Percentiles rank a stretch among this genome's conserved stretches.
Evolutionary conservation across 2,329 filamentous ascomycete genomes (phyloP).

Genomic region (Colletotrichum chrysophilum): DNA sequence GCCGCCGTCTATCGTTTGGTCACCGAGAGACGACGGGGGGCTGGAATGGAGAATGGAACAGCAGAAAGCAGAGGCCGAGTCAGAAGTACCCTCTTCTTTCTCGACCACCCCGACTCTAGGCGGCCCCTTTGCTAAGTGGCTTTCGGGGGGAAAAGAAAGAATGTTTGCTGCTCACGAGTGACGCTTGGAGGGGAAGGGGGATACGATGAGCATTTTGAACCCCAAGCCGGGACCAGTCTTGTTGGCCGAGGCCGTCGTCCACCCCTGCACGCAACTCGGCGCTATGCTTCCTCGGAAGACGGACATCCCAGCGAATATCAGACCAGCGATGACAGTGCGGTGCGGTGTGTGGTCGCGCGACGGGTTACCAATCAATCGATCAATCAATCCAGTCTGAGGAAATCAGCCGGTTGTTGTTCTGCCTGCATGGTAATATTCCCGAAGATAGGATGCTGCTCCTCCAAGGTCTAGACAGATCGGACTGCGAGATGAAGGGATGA

Average conservation of each 20-base stretch:
- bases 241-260: not conserved
- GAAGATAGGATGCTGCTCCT: not conserved
- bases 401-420: not conserved
- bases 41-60: slow-evolving; percentile 1
- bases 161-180: not conserved
- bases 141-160: slow-evolving; percentile 2
- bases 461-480: not conserved
- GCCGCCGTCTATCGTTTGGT: not conserved
- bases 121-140: slow-evolving; percentile 1
- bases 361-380: not conserved
- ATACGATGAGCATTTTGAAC: not conserved
- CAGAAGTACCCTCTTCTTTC: not conserved
- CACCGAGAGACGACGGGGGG: not conserved
- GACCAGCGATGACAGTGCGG: not conserved
- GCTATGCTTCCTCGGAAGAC: not conserved
- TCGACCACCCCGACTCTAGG: not conserved
- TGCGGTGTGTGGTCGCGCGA: not conserved
- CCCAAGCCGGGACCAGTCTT: not conserved
- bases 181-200: not conserved
- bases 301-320: not conserved
- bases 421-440: not conserved
- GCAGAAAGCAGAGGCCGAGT: not conserved
- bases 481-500: not conserved
- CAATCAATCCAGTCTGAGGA: not conserved
- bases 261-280: not conserved